Conservation (phyloP, 2,329 filamentous ascomycete species). For the Colletotrichum tropicale region DNA sequence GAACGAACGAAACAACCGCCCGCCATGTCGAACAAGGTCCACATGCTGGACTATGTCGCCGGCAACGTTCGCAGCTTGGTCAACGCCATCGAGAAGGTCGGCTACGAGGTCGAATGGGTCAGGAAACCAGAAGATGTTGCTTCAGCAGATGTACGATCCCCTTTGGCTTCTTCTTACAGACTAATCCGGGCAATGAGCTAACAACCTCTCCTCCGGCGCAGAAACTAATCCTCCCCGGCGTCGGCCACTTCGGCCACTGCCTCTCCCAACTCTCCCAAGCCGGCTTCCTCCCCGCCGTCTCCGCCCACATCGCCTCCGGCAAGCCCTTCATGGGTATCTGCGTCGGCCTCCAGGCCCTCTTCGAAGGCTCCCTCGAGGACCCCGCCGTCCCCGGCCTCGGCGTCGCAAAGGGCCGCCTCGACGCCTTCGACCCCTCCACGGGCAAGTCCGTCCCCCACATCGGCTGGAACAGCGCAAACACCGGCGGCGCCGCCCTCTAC, state of each 20-base stretch:
- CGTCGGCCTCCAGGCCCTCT: conserved; percentile 90
- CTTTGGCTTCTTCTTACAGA: neutral
- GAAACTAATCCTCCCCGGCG: conserved; percentile 94
- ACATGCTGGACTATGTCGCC: conserved; percentile 87
- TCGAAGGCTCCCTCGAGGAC: conserved; percentile 84
- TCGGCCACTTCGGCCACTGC: conserved; percentile 98
- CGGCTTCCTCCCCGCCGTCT: conserved; percentile 84
- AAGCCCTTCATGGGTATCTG: conserved; percentile 99
- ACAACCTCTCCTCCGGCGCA: conserved; percentile 37
- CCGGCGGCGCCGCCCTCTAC: conserved; percentile 66
- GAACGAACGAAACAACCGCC: neutral
- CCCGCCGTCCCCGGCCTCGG: conserved; percentile 74
- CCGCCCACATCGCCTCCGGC: conserved; percentile 81
- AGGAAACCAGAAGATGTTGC: conserved; percentile 82
- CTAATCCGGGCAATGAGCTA: neutral
- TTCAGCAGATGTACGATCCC: conserved; percentile 73
- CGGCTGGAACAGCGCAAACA: conserved; percentile 93
- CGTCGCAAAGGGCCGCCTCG: conserved; percentile 72
- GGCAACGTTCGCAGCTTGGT: conserved; percentile 95
- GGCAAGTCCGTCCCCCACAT: conserved; percentile 95
- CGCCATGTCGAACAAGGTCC: conserved; percentile 72
- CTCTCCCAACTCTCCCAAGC: conserved; percentile 81
- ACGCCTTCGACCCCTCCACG: conserved; percentile 74
- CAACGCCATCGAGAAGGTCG: conserved; percentile 96
- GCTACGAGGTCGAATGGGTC: conserved; percentile 93